Evolutionary conservation across 495 filamentous ascomycete species (phyloP).

Genomic region (Platismatia glauca): DNA sequence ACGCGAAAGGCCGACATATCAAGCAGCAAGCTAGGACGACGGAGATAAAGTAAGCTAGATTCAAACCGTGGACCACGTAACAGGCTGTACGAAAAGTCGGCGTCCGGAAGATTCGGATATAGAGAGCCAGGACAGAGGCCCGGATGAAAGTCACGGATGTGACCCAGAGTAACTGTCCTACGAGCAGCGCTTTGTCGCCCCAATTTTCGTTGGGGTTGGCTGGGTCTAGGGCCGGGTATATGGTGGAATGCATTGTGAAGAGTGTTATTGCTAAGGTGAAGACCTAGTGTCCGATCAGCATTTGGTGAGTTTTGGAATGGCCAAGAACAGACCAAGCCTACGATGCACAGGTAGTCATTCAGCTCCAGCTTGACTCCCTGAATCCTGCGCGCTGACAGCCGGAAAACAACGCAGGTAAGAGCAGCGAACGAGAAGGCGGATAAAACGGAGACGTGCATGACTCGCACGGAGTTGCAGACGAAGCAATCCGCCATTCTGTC

Average conservation of each 20-base stretch:
- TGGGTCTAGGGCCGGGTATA: not conserved
- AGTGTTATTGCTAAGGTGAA: conserved; percentile 9
- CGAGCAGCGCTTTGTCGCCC: conserved; percentile 7
- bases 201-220: not conserved
- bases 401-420: conserved; percentile 4
- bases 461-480: conserved; percentile 6
- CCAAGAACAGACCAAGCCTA: conserved; percentile 7
- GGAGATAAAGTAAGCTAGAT: conserved; percentile 12
- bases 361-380: conserved; percentile 9
- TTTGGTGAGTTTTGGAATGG: not conserved
- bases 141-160: conserved; percentile 28
- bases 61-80: conserved; percentile 21
- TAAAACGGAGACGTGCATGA: conserved; percentile 13
- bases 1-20: conserved; percentile 31
- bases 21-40: conserved; percentile 28
- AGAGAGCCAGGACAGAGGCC: conserved; percentile 35
- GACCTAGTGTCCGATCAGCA: not conserved
- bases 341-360: conserved; percentile 16
- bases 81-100: conserved; percentile 30
- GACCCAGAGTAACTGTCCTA: conserved; percentile 25
- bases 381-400: conserved; percentile 16
- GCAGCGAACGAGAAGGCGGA: conserved; percentile 12
- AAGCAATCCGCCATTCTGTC: conserved; percentile 2
- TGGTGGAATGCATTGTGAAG: conserved; percentile 7
- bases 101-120: conserved; percentile 32